Evolutionary conservation across 441 rosid genomes (phyloP).

Genomic region (Euphorbia schlechtendalii): DNA sequence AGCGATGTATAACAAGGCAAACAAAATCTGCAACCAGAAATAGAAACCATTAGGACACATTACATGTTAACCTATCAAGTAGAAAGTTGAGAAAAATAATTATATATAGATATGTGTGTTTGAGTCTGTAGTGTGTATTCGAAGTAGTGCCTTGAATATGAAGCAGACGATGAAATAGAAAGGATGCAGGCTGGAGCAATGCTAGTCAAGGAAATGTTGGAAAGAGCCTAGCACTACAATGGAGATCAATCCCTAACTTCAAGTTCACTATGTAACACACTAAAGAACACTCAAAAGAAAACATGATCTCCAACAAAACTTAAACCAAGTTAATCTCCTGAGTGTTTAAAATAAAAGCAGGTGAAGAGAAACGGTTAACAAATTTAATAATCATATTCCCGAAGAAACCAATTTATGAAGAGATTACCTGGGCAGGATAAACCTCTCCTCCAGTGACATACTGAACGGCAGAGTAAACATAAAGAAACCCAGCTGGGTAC

Average conservation of each 20-base stretch:
- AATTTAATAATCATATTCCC: not conserved
- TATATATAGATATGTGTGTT: not conserved
- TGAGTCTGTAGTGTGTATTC: not conserved
- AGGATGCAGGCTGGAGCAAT: not conserved
- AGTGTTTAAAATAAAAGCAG: not conserved
- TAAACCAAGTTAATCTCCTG: not conserved
- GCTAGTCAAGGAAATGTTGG: conserved; percentile 5
- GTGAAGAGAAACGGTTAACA: not conserved
- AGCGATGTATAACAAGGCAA: conserved; percentile 63
- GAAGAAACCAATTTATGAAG: too few species aligned
- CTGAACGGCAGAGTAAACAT: conserved; percentile 76
- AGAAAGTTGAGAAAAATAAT: not conserved
- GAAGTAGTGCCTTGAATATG: not conserved
- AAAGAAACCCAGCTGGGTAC: conserved; percentile 94
- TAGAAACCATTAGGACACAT: conserved; percentile 5
- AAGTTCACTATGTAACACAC: conserved; percentile 1
- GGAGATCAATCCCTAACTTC: not conserved
- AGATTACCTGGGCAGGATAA: conserved; percentile 67
- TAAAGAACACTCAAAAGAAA: not conserved
- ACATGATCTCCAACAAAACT: not conserved
- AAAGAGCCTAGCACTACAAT: not conserved
- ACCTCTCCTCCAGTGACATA: conserved; percentile 65
- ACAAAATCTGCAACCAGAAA: conserved; percentile 56
- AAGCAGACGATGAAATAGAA: not conserved
- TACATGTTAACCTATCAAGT: not conserved